Base-by-base conservation (phyloP, 768 basidiomycete genomes). In the Lactarius sanguifluus region DNA sequence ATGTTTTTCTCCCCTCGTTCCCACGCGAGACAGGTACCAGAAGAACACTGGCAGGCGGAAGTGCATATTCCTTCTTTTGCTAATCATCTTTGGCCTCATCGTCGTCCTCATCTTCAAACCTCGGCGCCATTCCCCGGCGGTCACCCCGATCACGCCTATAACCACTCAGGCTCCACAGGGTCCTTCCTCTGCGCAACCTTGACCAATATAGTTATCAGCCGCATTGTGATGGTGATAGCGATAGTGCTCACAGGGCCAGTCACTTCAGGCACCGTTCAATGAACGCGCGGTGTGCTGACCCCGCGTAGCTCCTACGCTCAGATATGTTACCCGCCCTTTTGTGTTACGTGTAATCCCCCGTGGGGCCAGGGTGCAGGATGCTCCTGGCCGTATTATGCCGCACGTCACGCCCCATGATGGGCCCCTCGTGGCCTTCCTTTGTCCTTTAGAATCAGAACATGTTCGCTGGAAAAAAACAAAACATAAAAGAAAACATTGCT, bases 31-130 rank as follows among this genome's bases (percentile, higher is more conserved):
- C 75, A 94, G 93, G 70, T 96, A 98, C 78, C 97, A 99, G 79
- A 89, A 89, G 74, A 94, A 91, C 73, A 94, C 96, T 2, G 95
- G 96, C 50, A 85, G 93, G 73, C 84, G 96, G 78, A 89, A 91
- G 75, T 94, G 94, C 77, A 98, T 99, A 64, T 90, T 98, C 75
- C 83, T 98, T 57, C 84, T 99, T 47, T 69, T 98, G 57, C 83
- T 99, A 43, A 84, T 96, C 74, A 96, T 98, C 72, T 84, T 95
- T 73, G 93, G 90, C 16, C 84, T 95, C 64, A 83, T 96, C 72
- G 72, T 98, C 69, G 85, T 95, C 58, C 83, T 99, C 73, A 90
- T 98, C 65, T 93, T 96, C 82, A 98, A 97, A 80, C 94, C 96
- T 54, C 88, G 86, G 75, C 80, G 82, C 71, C 85, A 81, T 64